phyloP scores from a whole-genome alignment of 768 basidiomycete genomes.

The Inosperma sp. region DNA sequence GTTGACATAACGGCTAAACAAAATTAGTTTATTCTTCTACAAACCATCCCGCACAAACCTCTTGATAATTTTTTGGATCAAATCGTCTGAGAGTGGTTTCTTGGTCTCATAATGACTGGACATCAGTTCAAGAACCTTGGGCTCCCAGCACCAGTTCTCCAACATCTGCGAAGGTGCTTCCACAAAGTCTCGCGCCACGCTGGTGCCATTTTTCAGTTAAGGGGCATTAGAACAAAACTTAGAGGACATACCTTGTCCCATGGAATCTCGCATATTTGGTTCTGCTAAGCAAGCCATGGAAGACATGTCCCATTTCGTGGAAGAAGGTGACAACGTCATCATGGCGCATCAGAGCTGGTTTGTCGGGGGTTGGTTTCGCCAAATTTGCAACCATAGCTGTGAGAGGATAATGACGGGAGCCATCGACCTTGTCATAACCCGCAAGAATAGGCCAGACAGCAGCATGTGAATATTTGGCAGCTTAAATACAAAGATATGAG shows the following conservation, averaged over 20 bases:
- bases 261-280: constrained; percentile 78
- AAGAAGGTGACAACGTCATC: constrained; percentile 88
- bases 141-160: constrained; percentile 93
- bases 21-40: neutral
- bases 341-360: constrained; percentile 82
- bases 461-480: constrained; percentile 79
- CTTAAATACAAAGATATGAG: constrained; percentile 30
- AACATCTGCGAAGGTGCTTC: constrained; percentile 92
- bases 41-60: constrained; percentile 39
- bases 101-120: constrained; percentile 77
- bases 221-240: too few species aligned
- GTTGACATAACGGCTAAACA: constrained; percentile 65
- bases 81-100: constrained; percentile 61
- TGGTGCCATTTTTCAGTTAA: constrained; percentile 10
- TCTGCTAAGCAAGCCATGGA: constrained; percentile 63
- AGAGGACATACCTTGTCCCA: constrained; percentile 60
- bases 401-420: constrained; percentile 65
- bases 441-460: constrained; percentile 77
- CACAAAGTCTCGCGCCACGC: constrained; percentile 77
- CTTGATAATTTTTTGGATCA: constrained; percentile 77
- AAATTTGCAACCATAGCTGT: constrained; percentile 89
- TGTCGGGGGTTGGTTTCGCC: constrained; percentile 75
- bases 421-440: constrained; percentile 55
- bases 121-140: constrained; percentile 68
- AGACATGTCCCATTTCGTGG: constrained; percentile 83